Conservation (phyloP, 2,329 filamentous ascomycete genomes). For the Beauveria brongniartii region DNA sequence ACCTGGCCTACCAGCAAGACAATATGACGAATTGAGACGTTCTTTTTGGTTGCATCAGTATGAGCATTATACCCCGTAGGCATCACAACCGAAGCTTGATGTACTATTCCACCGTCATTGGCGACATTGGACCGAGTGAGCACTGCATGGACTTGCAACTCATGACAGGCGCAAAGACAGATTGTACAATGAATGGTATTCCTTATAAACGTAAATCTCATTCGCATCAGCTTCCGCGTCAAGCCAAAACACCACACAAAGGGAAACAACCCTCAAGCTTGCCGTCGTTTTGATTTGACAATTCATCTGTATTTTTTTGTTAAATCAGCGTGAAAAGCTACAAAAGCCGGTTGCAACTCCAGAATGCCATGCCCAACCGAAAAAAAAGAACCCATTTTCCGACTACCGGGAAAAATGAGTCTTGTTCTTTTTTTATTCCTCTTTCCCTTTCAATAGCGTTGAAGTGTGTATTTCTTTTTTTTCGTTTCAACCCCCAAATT, state of each 20-base stretch:
- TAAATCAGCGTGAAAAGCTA: constrained; percentile 33
- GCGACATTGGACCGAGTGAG: no score
- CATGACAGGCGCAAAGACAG: neutral
- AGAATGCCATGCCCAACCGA: constrained; percentile 35
- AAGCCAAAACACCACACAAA: neutral
- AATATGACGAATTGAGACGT: constrained; percentile 1
- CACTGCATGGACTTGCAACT: no score
- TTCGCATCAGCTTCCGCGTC: neutral
- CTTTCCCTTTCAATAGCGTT: constrained; percentile 10
- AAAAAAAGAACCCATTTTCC: constrained; percentile 27
- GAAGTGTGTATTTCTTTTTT: constrained; percentile 18
- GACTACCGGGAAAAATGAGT: constrained; percentile 24
- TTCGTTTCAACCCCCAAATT: neutral
- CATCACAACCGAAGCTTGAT: neutral
- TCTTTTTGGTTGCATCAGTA: neutral
- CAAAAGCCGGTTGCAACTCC: constrained; percentile 40
- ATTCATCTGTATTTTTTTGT: constrained; percentile 14
- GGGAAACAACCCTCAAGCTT: neutral
- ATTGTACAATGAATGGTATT: neutral
- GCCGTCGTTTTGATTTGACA: neutral
- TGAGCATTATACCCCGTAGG: neutral
- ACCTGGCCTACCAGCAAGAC: constrained; percentile 1
- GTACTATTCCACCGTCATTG: neutral
- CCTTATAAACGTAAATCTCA: neutral
- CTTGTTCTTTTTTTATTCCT: constrained; percentile 1